phyloP scores from a whole-genome alignment of 176 grass and related monocot species.

The Oryza nivara region DNA sequence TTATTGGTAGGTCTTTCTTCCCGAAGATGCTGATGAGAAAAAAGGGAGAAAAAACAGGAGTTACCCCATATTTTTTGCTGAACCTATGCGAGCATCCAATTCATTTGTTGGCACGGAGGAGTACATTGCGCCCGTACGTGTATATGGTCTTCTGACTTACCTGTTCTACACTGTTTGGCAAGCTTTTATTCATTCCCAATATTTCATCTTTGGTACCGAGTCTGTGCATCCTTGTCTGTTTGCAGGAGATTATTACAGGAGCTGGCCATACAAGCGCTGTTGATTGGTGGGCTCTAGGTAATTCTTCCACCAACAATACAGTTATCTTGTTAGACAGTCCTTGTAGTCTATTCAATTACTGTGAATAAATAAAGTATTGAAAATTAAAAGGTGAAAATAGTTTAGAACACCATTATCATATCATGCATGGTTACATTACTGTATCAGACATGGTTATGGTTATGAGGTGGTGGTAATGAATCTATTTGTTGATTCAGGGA shows the following conservation, averaged over 20 bases:
- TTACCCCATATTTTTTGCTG: slow-evolving; percentile 79
- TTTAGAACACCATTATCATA: neutral
- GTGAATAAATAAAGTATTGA: neutral
- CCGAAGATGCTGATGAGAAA: slow-evolving; percentile 55
- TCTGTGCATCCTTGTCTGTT: slow-evolving; percentile 27
- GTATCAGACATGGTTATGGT: neutral
- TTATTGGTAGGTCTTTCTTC: slow-evolving; percentile 67
- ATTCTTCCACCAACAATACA: neutral
- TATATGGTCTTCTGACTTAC: slow-evolving; percentile 18
- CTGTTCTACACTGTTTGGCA: neutral
- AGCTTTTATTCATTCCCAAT: neutral
- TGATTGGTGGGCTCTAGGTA: slow-evolving; percentile 98
- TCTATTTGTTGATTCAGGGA: slow-evolving; percentile 42
- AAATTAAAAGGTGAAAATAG: neutral
- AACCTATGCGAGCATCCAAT: slow-evolving; percentile 95
- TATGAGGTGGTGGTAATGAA: neutral
- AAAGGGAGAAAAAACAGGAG: slow-evolving; percentile 51
- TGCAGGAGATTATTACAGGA: slow-evolving; percentile 91
- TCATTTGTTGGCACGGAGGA: slow-evolving; percentile 98
- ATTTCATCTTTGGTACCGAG: neutral
- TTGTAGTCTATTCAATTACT: neutral
- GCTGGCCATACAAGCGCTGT: slow-evolving; percentile 90
- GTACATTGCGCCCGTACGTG: slow-evolving; percentile 92
- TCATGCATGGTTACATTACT: neutral
- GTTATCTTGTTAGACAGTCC: neutral